Conservation (phyloP, 345 rosid genomes). For the Dipteronia dyeriana region DNA sequence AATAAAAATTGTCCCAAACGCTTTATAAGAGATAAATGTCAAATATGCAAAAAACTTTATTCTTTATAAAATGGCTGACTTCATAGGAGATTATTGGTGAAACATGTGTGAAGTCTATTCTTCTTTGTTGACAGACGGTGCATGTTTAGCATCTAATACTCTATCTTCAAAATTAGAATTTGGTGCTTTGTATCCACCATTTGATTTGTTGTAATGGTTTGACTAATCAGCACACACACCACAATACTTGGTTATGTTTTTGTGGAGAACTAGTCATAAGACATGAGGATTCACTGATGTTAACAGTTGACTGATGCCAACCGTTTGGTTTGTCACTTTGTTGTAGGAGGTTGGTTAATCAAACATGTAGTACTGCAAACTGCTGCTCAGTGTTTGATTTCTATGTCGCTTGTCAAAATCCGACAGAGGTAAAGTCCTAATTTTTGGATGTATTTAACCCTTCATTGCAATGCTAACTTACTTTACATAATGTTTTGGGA, state of each 20-base stretch:
- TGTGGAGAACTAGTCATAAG: constrained; percentile 42
- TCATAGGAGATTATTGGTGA: too few relatives aligned
- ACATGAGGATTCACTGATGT: constrained; percentile 1
- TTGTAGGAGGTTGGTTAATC: neutral
- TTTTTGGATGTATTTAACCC: too few relatives aligned
- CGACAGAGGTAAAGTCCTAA: too few relatives aligned
- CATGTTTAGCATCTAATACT: neutral
- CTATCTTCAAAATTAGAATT: neutral
- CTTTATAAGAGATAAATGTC: too few relatives aligned
- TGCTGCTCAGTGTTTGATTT: neutral
- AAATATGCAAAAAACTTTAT: too few relatives aligned
- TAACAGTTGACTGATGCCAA: neutral
- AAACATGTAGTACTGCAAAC: neutral
- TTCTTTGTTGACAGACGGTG: too few relatives aligned
- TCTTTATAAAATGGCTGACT: too few relatives aligned
- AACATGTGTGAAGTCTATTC: too few relatives aligned
- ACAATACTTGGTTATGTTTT: constrained; percentile 47
- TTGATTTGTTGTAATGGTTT: neutral
- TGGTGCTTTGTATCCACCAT: neutral
- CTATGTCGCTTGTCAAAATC: neutral
- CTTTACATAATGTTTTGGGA: too few relatives aligned
- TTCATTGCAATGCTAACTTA: too few relatives aligned
- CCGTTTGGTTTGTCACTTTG: neutral
- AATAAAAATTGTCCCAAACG: too few relatives aligned
- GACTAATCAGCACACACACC: neutral